Percentiles rank a stretch among this genome's conserved stretches.
Conservation (phyloP, 1,139 yeast species). For the Diutina mesorugosa region DNA sequence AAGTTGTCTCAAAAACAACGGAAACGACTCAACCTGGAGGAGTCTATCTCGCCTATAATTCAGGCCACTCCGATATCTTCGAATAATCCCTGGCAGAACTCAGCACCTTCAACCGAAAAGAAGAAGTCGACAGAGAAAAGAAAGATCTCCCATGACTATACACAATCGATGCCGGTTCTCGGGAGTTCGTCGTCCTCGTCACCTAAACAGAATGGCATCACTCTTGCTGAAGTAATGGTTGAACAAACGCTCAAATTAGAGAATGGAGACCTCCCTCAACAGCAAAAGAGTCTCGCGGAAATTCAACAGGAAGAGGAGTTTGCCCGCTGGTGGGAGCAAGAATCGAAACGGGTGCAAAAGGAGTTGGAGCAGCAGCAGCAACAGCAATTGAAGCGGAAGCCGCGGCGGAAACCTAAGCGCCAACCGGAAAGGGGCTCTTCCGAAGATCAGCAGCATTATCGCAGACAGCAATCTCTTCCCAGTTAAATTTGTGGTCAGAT, state of each 20-base stretch:
- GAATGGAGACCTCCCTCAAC: slow-evolving; percentile 7
- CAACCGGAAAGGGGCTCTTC: background rate
- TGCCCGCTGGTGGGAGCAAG: slow-evolving; percentile 74
- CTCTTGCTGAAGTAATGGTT: slow-evolving; percentile 25
- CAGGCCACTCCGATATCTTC: background rate
- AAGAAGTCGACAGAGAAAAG: background rate
- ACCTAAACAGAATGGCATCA: slow-evolving; percentile 7
- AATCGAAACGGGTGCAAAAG: slow-evolving; percentile 45
- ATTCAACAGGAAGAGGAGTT: slow-evolving; percentile 72
- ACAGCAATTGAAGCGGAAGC: background rate
- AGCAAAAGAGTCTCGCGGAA: slow-evolving; percentile 41
- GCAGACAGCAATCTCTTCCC: background rate
- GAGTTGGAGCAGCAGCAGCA: background rate
- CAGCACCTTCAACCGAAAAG: background rate
- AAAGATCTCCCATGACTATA: background rate
- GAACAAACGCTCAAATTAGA: slow-evolving; percentile 36
- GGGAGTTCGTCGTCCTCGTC: background rate
- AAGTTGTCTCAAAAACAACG: slow-evolving; percentile 42
- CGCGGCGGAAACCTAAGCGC: background rate
- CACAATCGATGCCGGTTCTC: background rate
- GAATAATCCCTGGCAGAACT: background rate
- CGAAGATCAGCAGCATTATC: background rate
- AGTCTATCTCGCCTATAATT: background rate
- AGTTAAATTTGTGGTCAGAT: background rate
- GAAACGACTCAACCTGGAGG: slow-evolving; percentile 14